Evolutionary conservation across 352 stramenopile genomes (phyloP).

Genomic region (Ophiocytium majus): DNA sequence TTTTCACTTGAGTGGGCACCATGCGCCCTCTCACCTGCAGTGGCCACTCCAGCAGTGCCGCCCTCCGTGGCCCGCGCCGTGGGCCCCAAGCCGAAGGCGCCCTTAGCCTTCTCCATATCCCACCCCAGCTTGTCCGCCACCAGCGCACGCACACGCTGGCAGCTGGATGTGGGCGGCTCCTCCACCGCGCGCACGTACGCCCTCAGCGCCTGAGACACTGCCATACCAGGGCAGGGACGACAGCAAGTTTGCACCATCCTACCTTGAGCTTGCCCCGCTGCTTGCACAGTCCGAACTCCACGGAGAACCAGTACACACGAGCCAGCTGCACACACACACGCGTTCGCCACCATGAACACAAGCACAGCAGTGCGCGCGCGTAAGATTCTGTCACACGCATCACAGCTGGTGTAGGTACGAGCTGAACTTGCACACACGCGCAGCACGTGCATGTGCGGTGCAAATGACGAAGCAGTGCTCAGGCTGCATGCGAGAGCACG

Average conservation of each 20-base stretch:
- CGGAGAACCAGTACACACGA: conserved; percentile 96
- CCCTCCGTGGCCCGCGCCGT: neutral
- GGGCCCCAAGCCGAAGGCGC: neutral
- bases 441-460: neutral
- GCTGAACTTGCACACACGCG: neutral
- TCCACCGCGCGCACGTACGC: no score
- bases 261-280: conserved; percentile 87
- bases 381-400: neutral
- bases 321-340: conserved; percentile 66
- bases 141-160: no score
- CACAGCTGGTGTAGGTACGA: neutral
- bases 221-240: no score
- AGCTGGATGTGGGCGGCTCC: no score
- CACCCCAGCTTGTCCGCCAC: no score
- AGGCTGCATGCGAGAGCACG: neutral
- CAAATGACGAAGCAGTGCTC: neutral
- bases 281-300: conserved; percentile 93
- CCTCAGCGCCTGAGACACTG: no score
- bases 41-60: neutral
- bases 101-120: neutral
- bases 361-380: neutral
- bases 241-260: neutral
- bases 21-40: neutral
- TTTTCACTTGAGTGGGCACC: neutral
- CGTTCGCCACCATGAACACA: neutral